phyloP scores from a whole-genome alignment of 805 yeast species.

The Teunomyces funiuensis region DNA sequence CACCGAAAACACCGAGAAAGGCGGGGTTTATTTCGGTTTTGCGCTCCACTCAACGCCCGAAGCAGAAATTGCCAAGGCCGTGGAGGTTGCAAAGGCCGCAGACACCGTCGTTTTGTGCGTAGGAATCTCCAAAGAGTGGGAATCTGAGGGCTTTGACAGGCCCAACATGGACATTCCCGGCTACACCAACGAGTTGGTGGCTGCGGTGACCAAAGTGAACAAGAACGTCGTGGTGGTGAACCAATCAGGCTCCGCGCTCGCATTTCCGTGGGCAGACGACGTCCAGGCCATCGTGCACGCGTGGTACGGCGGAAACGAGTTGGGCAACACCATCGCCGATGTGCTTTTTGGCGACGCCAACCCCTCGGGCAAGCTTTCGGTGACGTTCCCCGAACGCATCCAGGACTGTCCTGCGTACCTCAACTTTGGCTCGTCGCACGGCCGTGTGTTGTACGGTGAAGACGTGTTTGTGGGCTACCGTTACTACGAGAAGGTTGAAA shows the following conservation, averaged over 20 bases:
- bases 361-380: conserved; percentile 59
- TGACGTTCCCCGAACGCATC: conserved; percentile 52
- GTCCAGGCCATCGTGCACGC: conserved; percentile 50
- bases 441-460: conserved; percentile 61
- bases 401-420: conserved; percentile 59
- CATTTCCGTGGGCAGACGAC: conserved; percentile 50
- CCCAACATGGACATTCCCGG: conserved; percentile 51
- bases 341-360: conserved; percentile 58
- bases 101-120: conserved; percentile 54
- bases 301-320: conserved; percentile 59
- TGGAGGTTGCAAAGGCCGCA: conserved; percentile 45
- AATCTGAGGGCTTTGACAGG: conserved; percentile 61
- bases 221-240: conserved; percentile 53
- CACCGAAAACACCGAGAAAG: conserved; percentile 16
- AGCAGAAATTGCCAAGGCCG: conserved; percentile 38
- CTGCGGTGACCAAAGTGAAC: conserved; percentile 46
- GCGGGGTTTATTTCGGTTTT: conserved; percentile 27
- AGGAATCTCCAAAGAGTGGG: conserved; percentile 58
- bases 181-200: conserved; percentile 44
- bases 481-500: conserved; percentile 53
- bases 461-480: conserved; percentile 65
- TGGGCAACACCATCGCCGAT: conserved; percentile 61
- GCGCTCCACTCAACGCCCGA: conserved; percentile 18
- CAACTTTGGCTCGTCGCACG: conserved; percentile 51
- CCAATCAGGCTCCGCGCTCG: conserved; percentile 63